phyloP scores from a whole-genome alignment of 345 rosid species.

The Reutealis trisperma region DNA sequence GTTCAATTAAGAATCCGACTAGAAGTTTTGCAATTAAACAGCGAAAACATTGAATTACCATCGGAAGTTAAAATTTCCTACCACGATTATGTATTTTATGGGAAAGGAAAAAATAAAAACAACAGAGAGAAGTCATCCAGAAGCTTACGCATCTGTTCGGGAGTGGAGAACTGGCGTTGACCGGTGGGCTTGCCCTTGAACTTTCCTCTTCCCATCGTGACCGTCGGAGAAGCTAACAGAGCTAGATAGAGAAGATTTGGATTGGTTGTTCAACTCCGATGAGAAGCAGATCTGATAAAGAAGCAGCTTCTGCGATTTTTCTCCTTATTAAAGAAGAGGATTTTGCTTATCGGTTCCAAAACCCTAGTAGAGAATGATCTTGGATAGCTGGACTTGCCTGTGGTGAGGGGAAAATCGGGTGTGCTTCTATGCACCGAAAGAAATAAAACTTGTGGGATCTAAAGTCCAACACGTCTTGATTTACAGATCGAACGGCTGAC shows the following conservation, averaged over 20 bases:
- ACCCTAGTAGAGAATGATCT: not conserved
- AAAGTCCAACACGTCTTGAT: not conserved
- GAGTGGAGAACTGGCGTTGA: slow-evolving; percentile 56
- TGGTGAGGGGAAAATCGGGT: not conserved
- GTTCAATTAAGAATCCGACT: not conserved
- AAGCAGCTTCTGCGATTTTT: not conserved
- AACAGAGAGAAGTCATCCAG: not conserved
- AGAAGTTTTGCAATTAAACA: not conserved
- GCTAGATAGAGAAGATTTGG: not conserved
- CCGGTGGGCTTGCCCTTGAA: slow-evolving; percentile 74
- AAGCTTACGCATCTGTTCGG: slow-evolving; percentile 59
- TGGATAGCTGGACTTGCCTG: not conserved
- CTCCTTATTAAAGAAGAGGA: not conserved
- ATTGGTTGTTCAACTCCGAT: not conserved
- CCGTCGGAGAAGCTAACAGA: too few relatives aligned
- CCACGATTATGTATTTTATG: not conserved
- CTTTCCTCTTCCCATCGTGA: slow-evolving; percentile 59
- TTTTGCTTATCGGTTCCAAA: not conserved
- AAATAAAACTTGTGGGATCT: not conserved
- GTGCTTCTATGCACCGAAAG: not conserved
- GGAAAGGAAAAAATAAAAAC: not conserved
- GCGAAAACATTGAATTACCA: not conserved
- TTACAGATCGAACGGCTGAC: not conserved
- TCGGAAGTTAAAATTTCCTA: not conserved
- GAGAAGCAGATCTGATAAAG: not conserved